Conservation (phyloP, 2,329 filamentous ascomycete species). For the Colletotrichum nymphaeae region DNA sequence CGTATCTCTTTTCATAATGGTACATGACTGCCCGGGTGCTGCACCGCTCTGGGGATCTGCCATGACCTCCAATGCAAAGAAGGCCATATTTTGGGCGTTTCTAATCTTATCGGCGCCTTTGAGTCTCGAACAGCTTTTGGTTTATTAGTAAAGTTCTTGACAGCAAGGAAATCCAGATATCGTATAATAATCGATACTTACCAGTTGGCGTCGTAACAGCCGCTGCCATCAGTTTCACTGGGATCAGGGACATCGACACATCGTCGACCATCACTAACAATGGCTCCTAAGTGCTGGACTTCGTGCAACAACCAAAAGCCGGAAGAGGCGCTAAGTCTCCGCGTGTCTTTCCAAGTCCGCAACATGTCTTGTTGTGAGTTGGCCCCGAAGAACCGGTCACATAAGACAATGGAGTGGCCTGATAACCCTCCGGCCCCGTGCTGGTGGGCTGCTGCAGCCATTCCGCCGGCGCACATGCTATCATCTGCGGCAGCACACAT, state of each 20-base stretch:
- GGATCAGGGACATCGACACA: slow-evolving; percentile 2
- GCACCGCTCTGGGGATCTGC: slow-evolving; percentile 8
- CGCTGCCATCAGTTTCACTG: neutral
- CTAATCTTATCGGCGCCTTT: neutral
- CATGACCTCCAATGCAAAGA: slow-evolving; percentile 13
- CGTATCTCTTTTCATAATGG: slow-evolving; percentile 14
- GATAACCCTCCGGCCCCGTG: neutral
- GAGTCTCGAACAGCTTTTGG: neutral
- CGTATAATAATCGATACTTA: neutral
- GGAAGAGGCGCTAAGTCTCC: neutral
- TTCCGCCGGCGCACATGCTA: neutral
- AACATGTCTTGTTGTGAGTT: slow-evolving; percentile 1
- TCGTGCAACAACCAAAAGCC: slow-evolving; percentile 4
- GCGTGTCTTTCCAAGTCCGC: neutral
- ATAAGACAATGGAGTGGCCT: neutral
- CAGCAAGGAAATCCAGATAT: no score
- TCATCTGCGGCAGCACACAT: neutral
- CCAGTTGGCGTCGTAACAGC: neutral
- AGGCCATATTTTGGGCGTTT: slow-evolving; percentile 9
- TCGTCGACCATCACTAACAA: neutral
- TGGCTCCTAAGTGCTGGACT: neutral
- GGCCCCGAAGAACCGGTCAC: neutral
- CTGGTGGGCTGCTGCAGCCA: neutral
- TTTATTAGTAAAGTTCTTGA: neutral
- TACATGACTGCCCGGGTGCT: neutral